A percentile compares a stretch with the other conserved stretches of the same genome.
Evolutionary conservation across 2,329 filamentous ascomycete species (phyloP).

Genomic region (Fusarium caatingaense): DNA sequence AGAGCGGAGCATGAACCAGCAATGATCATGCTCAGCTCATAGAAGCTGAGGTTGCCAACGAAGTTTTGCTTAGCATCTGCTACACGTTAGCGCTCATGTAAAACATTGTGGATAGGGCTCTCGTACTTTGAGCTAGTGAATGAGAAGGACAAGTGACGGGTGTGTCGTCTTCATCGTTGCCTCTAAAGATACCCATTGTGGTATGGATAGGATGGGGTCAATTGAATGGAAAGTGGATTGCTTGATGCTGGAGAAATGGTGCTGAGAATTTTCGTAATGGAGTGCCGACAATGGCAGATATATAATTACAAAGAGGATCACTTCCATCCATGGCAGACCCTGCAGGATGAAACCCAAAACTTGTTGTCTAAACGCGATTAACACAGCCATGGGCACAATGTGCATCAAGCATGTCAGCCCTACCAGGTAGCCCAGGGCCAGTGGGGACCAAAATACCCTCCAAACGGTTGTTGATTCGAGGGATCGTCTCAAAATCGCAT

Average conservation of each 20-base stretch:
- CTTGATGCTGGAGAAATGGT: background rate
- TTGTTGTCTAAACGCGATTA: background rate
- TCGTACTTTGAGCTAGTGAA: constrained; percentile 17
- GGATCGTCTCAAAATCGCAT: background rate
- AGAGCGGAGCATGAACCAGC: constrained; percentile 35
- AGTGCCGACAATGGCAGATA: background rate
- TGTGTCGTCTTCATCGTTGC: background rate
- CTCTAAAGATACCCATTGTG: background rate
- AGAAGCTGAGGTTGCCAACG: constrained; percentile 18
- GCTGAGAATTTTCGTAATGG: background rate
- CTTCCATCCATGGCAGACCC: background rate
- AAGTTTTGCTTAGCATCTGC: constrained; percentile 30
- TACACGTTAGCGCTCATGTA: background rate
- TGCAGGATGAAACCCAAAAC: background rate
- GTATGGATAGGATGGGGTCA: background rate
- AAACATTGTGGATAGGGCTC: background rate
- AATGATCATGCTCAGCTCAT: constrained; percentile 35
- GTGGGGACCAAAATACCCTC: background rate
- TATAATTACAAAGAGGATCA: background rate
- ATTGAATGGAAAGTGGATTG: background rate
- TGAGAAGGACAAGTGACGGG: constrained; percentile 13
- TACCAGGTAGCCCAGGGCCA: background rate
- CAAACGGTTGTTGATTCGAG: background rate
- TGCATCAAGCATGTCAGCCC: constrained; percentile 9
- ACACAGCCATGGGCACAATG: background rate